A percentile compares a stretch with the other conserved stretches of the same genome.
These are phyloP conservation scores for Coemansia sp. DNA, from an alignment of 192 early-diverging fungal genomes.

Conservation along the genomic window DNA sequence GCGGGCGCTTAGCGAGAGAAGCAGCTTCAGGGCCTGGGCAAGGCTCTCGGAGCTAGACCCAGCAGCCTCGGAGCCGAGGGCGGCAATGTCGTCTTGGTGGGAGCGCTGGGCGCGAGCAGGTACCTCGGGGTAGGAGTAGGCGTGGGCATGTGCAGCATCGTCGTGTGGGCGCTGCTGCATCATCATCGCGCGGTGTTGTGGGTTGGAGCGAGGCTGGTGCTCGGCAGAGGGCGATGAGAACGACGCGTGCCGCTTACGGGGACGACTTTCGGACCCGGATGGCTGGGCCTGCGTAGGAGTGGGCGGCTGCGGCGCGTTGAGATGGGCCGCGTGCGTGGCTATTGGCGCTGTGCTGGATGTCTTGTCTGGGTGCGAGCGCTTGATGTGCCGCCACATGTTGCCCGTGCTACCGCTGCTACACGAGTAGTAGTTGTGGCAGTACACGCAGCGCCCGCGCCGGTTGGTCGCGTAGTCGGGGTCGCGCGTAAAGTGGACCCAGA, in stretches of 20 bases:
- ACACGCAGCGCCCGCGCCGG: conserved; percentile 54
- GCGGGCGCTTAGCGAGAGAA: conserved; percentile 21
- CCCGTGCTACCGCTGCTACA: conserved; percentile 55
- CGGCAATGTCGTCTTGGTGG: background rate
- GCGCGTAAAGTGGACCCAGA: conserved; percentile 54
- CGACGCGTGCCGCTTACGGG: conserved; percentile 53
- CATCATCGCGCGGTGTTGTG: background rate
- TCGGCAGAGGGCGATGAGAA: conserved; percentile 41
- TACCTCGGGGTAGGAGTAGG: conserved; percentile 19
- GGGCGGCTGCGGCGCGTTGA: conserved; percentile 15
- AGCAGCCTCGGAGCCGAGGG: conserved; percentile 6
- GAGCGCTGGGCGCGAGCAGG: conserved; percentile 5
- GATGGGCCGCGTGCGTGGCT: conserved; percentile 31
- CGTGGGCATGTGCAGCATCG: conserved; percentile 3
- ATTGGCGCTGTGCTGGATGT: conserved; percentile 45
- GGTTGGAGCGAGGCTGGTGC: conserved; percentile 13
- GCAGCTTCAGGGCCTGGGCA: conserved; percentile 38
- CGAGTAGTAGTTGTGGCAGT: conserved; percentile 58
- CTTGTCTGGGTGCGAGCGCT: conserved; percentile 54
- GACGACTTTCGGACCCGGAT: conserved; percentile 14
- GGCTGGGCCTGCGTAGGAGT: conserved; percentile 5
- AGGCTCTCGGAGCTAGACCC: conserved; percentile 35
- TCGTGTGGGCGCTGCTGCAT: conserved; percentile 1
- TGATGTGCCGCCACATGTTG: conserved; percentile 57
- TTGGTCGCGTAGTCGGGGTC: conserved; percentile 54